phyloP scores from a whole-genome alignment of 108 stramenopile genomes.

The Skeletonema costatum region DNA sequence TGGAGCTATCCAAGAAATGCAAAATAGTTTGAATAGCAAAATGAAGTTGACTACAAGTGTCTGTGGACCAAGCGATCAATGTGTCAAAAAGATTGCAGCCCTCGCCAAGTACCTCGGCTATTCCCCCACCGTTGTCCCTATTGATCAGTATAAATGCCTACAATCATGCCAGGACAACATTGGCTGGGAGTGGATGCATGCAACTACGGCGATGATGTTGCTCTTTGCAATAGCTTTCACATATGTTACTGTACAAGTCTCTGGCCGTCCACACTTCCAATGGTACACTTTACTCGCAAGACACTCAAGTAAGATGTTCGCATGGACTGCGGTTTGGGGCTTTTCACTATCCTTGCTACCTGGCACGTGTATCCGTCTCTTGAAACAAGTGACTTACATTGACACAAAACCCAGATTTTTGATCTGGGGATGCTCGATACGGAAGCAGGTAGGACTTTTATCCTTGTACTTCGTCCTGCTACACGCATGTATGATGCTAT shows the following conservation, averaged over 20 bases:
- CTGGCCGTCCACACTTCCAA: conserved; percentile 13
- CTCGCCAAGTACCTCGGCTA: conserved; percentile 22
- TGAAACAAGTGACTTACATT: neutral
- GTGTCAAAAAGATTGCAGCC: conserved; percentile 6
- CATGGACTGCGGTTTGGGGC: conserved; percentile 24
- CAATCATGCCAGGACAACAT: neutral
- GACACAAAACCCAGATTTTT: neutral
- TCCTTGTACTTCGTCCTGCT: conserved; percentile 26
- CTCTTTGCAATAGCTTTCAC: conserved; percentile 17
- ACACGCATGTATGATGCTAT: conserved; percentile 17
- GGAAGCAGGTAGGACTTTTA: conserved; percentile 26
- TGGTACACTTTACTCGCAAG: conserved; percentile 21
- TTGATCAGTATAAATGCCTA: conserved; percentile 8
- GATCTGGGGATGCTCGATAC: conserved; percentile 24
- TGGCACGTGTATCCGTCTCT: conserved; percentile 14
- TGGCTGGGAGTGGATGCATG: conserved; percentile 28
- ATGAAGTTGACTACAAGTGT: conserved; percentile 8
- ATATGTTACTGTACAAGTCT: conserved; percentile 13
- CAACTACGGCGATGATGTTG: conserved; percentile 11
- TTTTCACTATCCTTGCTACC: conserved; percentile 31
- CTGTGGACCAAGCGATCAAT: conserved; percentile 11
- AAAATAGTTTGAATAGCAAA: neutral
- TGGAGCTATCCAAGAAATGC: conserved; percentile 19
- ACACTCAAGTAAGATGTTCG: conserved; percentile 23
- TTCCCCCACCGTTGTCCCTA: conserved; percentile 3